Evolutionary conservation across 441 rosid genomes (phyloP), one percentile per base, ranked within the genome.

Genomic region (Pelargonium cotyledonis): DNA sequence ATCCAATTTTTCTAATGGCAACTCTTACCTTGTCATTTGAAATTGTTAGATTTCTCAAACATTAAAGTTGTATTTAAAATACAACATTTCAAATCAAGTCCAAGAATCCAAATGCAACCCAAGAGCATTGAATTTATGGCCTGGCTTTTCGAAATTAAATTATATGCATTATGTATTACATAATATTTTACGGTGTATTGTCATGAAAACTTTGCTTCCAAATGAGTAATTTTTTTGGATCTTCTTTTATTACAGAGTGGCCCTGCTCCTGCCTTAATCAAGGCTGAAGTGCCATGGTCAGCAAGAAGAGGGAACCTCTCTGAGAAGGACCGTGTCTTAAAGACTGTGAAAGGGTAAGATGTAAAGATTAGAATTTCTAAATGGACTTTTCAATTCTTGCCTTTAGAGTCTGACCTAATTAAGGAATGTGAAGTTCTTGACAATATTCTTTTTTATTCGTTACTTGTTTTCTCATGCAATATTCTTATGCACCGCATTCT

Each of bases 211-310:
- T 65, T 4, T 80, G 68, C 8, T 18, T 26, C 15, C 57, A 10
- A 8, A 55, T 49, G 15, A 11, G 10, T 49, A 11, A 49, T 49
- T 14, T 49, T 2, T 1, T 11, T 11, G 0, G 21, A 14, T 65
- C 65, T 70, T 57, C 29, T 72, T 63, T 69, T 62, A 44, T 69
- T 72, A 71, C 80, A 94, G 95, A 92, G 83, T 35, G 95, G 89
- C 15, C 86, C 91, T 63, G 67, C 88, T 70, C 84, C 87, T 67
- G 75, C 81, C 19, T 73, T 91, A 70, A 79, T 84, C 67, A 94
- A 91, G 78, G 96, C 99, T 74, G 96, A 94, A 72, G 85, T 85
- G 62, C 99, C 99, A 68, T 94, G 99, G 99, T 91, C 97, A 12
- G 87, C 82, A 71, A 84, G 80, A 72, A 87, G 85, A 76, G 96